Evolutionary conservation across 495 filamentous ascomycete genomes (phyloP).

Genomic region (Geopyxis carbonaria): DNA sequence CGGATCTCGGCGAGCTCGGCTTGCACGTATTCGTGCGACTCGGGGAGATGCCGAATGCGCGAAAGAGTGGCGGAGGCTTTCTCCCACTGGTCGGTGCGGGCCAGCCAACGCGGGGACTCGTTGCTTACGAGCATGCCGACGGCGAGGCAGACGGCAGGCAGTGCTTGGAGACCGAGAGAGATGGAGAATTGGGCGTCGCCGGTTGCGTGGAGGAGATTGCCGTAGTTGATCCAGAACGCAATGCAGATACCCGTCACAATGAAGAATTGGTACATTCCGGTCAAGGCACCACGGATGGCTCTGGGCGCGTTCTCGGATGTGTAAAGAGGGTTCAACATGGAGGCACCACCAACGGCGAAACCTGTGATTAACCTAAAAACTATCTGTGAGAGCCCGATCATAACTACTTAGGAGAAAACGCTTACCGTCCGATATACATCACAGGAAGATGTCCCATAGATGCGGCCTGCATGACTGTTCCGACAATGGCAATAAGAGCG

Average conservation of each 20-base stretch:
- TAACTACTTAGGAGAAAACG: constrained; percentile 6
- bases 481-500: constrained; percentile 15
- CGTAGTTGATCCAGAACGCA: constrained; percentile 51
- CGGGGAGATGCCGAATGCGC: constrained; percentile 38
- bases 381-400: constrained; percentile 17
- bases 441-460: constrained; percentile 29
- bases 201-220: constrained; percentile 34
- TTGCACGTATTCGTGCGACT: constrained; percentile 45
- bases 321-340: constrained; percentile 45
- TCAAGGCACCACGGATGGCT: constrained; percentile 52
- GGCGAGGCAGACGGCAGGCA: constrained; percentile 47
- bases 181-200: constrained; percentile 44
- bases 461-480: constrained; percentile 24
- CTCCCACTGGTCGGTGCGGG: constrained; percentile 53
- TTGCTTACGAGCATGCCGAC: constrained; percentile 41
- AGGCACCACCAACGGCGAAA: constrained; percentile 46
- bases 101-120: constrained; percentile 56
- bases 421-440: constrained; percentile 49
- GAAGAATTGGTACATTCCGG: constrained; percentile 56
- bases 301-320: constrained; percentile 51
- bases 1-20: constrained; percentile 49
- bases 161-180: constrained; percentile 48
- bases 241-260: constrained; percentile 45
- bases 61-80: constrained; percentile 39
- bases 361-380: constrained; percentile 50